Evolutionary conservation across 2,329 filamentous ascomycete species (phyloP), one percentile per base, ranked within the genome.

Genomic region (Talaromyces piceae): DNA sequence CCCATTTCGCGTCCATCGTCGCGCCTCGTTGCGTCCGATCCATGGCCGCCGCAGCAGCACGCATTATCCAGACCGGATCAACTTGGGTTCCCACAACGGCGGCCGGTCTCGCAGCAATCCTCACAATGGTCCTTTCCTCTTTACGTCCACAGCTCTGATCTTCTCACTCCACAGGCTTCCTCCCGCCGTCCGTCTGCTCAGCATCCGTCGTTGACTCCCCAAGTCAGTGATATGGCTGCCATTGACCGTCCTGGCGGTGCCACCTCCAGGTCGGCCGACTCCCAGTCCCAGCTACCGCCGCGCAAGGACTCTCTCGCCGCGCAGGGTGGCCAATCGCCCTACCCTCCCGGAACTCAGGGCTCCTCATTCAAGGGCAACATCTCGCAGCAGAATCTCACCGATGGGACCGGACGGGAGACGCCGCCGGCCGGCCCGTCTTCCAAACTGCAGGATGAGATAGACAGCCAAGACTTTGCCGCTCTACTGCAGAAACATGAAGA

Each of bases 331-430:
- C 44, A 45, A 27, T 50, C 50, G 9, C 26, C 50, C 16, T 50
- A 57, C 31, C 12, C 20, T 3, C 52, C 49, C 22, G 56, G 59
- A 30, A 54, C 57, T 9, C 60, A 59, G 9, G 59, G 59, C 26
- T 54, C 54, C 43, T 60, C 58, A 54, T 63, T 60, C 61, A 62
- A 62, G 54, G 55, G 49, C 46, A 61, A 57, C 52, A 37, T 58
- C 45, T 56, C 59, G 12, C 64, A 66, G 49, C 60, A 62, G 51
- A 62, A 59, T 51, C 52, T 61, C 30, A 52, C 58, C 22, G 72
- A 81, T 55, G 61, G 16, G 51, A 47, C 67, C 51, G 73, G 74
- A 11, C 71, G 74, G 50, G 74, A 65, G 53, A 77, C 75, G 16
- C 75, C 76, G 25, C 71, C 70, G n/a, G 31, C 45, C 20, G 28